Percentiles rank a stretch among this genome's conserved stretches.
These are phyloP conservation scores for Theobroma cacao DNA, from an alignment of 345 rosid genomes.

Conservation along the genomic window DNA sequence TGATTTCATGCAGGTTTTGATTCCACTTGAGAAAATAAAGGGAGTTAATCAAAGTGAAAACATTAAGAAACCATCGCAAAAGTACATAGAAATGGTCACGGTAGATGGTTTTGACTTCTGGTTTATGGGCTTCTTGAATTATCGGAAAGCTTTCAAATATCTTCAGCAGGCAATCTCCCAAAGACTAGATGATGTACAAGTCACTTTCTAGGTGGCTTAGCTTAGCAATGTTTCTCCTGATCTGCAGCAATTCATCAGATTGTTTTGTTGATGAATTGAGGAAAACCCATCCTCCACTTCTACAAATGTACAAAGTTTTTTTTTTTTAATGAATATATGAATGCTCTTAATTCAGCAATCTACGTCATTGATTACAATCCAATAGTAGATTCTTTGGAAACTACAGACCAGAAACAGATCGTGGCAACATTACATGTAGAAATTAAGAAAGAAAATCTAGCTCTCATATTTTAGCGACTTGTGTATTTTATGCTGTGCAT, in stretches of 20 bases:
- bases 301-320: conserved; percentile 1
- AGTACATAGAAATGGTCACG: conserved; percentile 66
- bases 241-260: conserved; percentile 17
- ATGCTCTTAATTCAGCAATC: neutral
- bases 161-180: conserved; percentile 51
- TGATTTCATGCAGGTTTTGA: conserved; percentile 36
- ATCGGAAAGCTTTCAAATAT: conserved; percentile 59
- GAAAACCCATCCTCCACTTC: neutral
- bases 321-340: conserved; percentile 3
- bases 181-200: conserved; percentile 18
- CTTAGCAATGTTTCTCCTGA: conserved; percentile 18
- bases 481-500: no score
- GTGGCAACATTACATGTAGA: no score
- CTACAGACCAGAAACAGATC: no score
- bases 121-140: conserved; percentile 84
- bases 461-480: no score
- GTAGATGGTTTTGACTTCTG: conserved; percentile 79
- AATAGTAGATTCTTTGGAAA: no score
- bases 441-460: no score
- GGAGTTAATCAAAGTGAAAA: conserved; percentile 49
- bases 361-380: no score
- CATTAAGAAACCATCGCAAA: conserved; percentile 61
- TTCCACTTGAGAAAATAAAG: conserved; percentile 59
- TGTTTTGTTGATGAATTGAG: conserved; percentile 17
- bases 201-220: conserved; percentile 23